Base-by-base conservation (phyloP, 176 grass and related monocot species). In the Eremochloa ophiuroides region DNA sequence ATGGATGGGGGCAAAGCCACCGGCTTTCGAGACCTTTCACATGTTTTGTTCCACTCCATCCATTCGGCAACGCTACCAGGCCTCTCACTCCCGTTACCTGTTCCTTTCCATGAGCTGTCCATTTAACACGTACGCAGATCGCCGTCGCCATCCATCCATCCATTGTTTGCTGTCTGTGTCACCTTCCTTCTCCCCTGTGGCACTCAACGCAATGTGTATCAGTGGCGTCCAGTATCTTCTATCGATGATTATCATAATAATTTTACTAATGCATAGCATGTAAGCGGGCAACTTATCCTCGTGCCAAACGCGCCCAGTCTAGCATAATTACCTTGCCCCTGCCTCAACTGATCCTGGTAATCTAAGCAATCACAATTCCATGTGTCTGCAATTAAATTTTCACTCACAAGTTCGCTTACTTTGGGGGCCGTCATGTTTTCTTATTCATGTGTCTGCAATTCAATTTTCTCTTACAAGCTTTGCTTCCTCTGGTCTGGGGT, bases 61-160 rank as follows among this genome's bases (percentile, higher is more conserved):
- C 25, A 44, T 3, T 47, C 29, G 44, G 4, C 66, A 11, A 26
- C 43, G 9, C 22, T 8, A 34, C 66, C 26, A 13, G 47, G 17
- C 51, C 67, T 79, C 62, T 73, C 75, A 7, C 16, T 75, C 59
- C 69, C 0, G 76, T 86, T 80, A 80, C 38, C 33, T 7, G 76
- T 86, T 80, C 69, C 69, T 86, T 80, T 81, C 76, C 2, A 35
- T 48, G 22, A 31, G 13, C 13, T 76, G 14, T 65, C 39, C 39
- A 42, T 27, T 43, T n/a, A 8, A 60, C 23, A 13, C 4, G 12
- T 23, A 17, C 25, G 28, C 12, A 50, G 62, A 55, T 46, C 23
- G 12, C 30, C 39, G 22, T 66, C 1, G 2, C 28, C 71, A 28
- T 43, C 48, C 28, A 53, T 47, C 31, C 67, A 65, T 40, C 5